phyloP scores from a whole-genome alignment of 2,329 filamentous ascomycete genomes.

The Fusarium sp. region DNA sequence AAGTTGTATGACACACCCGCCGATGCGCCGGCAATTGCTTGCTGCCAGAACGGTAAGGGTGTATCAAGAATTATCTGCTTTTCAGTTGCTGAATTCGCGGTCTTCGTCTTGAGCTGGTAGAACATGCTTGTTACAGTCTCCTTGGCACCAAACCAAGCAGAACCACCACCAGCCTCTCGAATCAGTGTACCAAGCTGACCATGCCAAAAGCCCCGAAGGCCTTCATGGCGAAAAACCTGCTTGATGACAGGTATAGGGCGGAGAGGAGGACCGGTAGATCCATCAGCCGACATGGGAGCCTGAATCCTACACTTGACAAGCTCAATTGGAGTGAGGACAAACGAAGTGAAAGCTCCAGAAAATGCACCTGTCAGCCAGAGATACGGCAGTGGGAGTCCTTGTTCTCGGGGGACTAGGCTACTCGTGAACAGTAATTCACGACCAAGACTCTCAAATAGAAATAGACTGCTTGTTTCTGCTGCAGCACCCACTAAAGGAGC shows the following conservation, averaged over 20 bases:
- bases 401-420: constrained; percentile 58
- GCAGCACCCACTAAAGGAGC: constrained; percentile 91
- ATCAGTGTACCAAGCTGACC: constrained; percentile 94
- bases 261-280: constrained; percentile 56
- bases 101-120: constrained; percentile 61
- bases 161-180: constrained; percentile 89
- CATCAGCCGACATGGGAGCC: constrained; percentile 64
- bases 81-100: constrained; percentile 50
- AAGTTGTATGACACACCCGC: constrained; percentile 97
- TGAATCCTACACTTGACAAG: constrained; percentile 99
- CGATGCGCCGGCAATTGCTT: constrained; percentile 84
- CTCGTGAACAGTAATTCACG: constrained; percentile 68
- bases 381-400: constrained; percentile 75
- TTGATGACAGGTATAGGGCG: constrained; percentile 76
- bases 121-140: constrained; percentile 80
- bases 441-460: constrained; percentile 86
- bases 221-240: constrained; percentile 83
- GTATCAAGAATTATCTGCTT: constrained; percentile 54
- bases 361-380: constrained; percentile 84
- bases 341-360: constrained; percentile 86
- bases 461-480: constrained; percentile 89
- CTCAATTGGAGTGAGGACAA: constrained; percentile 93
- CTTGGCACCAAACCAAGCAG: constrained; percentile 94
- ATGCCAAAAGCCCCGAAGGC: constrained; percentile 89
- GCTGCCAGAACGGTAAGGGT: constrained; percentile 81